Conservation (phyloP, 345 rosid species). For the Sonneratia caseolaris region DNA sequence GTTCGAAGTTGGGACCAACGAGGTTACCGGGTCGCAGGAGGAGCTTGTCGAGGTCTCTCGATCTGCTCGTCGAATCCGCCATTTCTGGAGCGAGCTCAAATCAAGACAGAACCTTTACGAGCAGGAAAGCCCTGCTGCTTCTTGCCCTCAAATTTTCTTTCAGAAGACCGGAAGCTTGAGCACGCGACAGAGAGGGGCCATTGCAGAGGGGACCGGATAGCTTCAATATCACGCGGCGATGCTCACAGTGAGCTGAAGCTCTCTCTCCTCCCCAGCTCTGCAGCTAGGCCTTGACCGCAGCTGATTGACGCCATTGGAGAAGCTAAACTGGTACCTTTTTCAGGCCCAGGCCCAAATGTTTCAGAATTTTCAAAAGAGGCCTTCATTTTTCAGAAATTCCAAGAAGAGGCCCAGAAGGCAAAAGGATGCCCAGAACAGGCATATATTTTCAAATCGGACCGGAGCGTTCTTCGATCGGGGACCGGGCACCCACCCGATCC, state of each 20-base stretch:
- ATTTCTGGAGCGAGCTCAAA: constrained; percentile 16
- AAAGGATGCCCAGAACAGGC: not conserved
- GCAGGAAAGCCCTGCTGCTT: not conserved
- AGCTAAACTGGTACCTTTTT: not conserved
- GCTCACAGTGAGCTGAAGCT: too few relatives aligned
- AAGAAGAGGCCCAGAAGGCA: not conserved
- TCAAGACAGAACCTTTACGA: not conserved
- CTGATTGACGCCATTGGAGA: too few relatives aligned
- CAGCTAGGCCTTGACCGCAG: too few relatives aligned
- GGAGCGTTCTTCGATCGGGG: too few relatives aligned
- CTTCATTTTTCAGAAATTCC: not conserved
- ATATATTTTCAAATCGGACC: too few relatives aligned
- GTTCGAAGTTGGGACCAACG: constrained; percentile 63
- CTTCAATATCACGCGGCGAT: not conserved
- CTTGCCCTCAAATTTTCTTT: not conserved
- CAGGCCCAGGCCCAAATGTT: not conserved
- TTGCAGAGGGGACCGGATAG: not conserved
- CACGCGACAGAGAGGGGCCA: not conserved
- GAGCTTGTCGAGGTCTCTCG: constrained; percentile 92
- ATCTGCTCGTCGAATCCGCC: constrained; percentile 43
- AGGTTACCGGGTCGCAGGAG: constrained; percentile 90
- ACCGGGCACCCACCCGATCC: too few relatives aligned
- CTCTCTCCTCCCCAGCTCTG: too few relatives aligned
- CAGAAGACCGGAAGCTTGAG: not conserved
- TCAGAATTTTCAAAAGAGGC: not conserved